These are phyloP conservation scores for Nelumbo lutea DNA, from an alignment of 164 flowering plant species.

Conservation along the genomic window DNA sequence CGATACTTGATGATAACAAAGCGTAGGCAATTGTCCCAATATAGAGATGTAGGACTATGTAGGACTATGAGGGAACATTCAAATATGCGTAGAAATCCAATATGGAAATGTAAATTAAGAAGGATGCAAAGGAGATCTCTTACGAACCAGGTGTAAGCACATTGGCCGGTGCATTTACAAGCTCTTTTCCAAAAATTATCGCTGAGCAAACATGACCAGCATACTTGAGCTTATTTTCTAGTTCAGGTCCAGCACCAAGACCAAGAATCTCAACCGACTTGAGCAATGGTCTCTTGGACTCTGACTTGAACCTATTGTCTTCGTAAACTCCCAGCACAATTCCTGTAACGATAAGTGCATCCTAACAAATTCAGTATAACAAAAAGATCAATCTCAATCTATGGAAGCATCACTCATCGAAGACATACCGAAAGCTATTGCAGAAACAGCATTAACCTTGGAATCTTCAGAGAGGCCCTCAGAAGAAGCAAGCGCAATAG, in stretches of 20 bases:
- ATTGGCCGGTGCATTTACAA: background rate
- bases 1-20: too few relatives aligned
- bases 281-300: slow-evolving; percentile 60
- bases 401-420: background rate
- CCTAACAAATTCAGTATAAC: background rate
- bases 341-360: slow-evolving; percentile 37
- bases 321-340: slow-evolving; percentile 71
- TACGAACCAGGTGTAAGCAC: slow-evolving; percentile 36
- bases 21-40: too few relatives aligned
- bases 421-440: slow-evolving; percentile 69
- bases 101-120: background rate
- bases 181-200: slow-evolving; percentile 56
- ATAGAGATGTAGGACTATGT: too few relatives aligned
- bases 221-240: slow-evolving; percentile 56
- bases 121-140: background rate
- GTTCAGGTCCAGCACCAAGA: slow-evolving; percentile 70
- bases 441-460: slow-evolving; percentile 59
- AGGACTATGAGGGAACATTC: too few relatives aligned
- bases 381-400: background rate
- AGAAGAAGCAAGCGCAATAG: slow-evolving; percentile 68
- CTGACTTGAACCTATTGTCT: slow-evolving; percentile 82
- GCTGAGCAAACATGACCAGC: slow-evolving; percentile 52
- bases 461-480: slow-evolving; percentile 53
- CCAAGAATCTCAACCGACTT: slow-evolving; percentile 84
- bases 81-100: background rate